Base-by-base conservation (phyloP, 2,329 filamentous ascomycete genomes). In the Nectriaceae sp. region DNA sequence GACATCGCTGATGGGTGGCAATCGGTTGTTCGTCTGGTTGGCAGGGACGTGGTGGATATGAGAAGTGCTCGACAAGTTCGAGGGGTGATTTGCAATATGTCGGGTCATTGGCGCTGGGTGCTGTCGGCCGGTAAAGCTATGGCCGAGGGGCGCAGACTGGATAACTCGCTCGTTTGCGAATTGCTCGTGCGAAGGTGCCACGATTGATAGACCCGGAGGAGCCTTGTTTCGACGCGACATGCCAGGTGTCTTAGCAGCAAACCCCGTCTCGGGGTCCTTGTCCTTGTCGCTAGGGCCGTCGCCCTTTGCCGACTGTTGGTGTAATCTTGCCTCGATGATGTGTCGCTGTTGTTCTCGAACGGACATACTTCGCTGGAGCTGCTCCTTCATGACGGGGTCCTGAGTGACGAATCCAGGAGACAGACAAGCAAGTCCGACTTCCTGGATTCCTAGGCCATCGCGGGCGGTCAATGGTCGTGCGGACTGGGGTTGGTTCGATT, bases 341-440 rank as follows among this genome's bases (percentile, higher is more conserved):
- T 90, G 89, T 58, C 93, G 82, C 70, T 99, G 94, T 67, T 96
- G 90, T 59, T 99, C 93, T 55, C 92, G 82, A 22, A 99, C 92
- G 39, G 89, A 91, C 70, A 97, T 84, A 70, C 94, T 97, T 59
- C 93, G 85, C 71, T 97, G 91, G 44, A 99, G 76, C 70, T 97
- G 92, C 70, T 96, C 90, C 65, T 94, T 87, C 90, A 97, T 95
- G 18, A 88, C 82, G n/a, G 94, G 93, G 70, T 99, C 91, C 62
- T 97, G 89, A 15, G 94, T 97, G 57, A 95, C 86, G 64, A 99
- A 97, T 45, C 94, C 94, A 0, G 94, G 94, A 2, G 94, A 97
- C 46, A 99, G 77, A 64, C 94, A 99, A 36, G 93, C 93, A 47
- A 97, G 79, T 49, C 94, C 94, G 21, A 97, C 89, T 70, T 97